Base-by-base conservation (phyloP, 148 eudicot genomes). In the Diospyros lotus region DNA sequence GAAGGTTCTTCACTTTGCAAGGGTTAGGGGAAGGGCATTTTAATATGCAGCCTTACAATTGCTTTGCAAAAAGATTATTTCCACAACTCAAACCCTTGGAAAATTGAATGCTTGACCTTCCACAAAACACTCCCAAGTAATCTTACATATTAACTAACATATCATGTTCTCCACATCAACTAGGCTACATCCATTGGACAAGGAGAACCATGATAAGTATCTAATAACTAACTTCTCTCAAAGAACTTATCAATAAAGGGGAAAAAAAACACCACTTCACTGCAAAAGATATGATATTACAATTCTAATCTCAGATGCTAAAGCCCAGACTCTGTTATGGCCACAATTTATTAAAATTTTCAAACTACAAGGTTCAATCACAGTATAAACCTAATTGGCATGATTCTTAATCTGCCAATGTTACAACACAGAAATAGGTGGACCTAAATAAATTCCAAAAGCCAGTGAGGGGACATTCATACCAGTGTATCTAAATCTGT, bases 401-500 rank as follows among this genome's bases (percentile, higher is more conserved):
- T 28, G 28, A 28, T 28, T 28, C 28, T 28, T 28, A 28, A 28
- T 41, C 41, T 55, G 48, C 39, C 48, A 9, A 55, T 48, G 63
- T 70, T 55, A 42, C 60, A 8, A 38, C 68, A 42, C 15, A 43
- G 18, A 6, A 43, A 9, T 9, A 15, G 14, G 44, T 60, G 73
- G 50, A 14, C 18, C 18, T 42, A 58, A 28, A 6, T 54, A 56
- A 42, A 38, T 70, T 38, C 17, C 55, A 77, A 54, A 53, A 51
- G 15, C 42, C 42, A 65, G 28, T 42, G 71, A 52, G 59, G 7
- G 66, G 77, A 72, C 62, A 73, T 67, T 68, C 82, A 76, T 94
- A 94, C 98, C 98, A 94, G 80, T 62, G 98, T 94, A 84, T 94
- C 98, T 48, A 89, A 78, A 86, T 94, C 98, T 73, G 98, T 92